These are phyloP conservation scores for Begonia masoniana DNA, from an alignment of 306 rosid genomes.

Conservation along the genomic window DNA sequence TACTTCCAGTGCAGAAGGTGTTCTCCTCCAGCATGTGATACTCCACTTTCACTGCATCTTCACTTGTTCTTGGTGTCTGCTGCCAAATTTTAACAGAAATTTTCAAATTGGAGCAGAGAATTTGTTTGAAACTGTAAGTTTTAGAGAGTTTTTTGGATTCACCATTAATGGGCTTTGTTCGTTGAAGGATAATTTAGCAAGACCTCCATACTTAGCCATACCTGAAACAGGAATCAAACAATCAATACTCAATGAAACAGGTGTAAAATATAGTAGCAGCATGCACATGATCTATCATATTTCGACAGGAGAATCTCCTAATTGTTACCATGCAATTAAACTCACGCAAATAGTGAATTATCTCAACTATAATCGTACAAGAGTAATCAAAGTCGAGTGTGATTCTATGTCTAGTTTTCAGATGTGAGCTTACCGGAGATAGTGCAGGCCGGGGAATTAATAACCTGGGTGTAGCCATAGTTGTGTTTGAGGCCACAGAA, in stretches of 20 bases:
- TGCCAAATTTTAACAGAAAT: not conserved
- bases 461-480: slow-evolving; percentile 46
- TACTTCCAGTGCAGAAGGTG: slow-evolving; percentile 45
- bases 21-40: slow-evolving; percentile 46
- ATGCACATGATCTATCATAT: not conserved
- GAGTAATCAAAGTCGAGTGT: not conserved
- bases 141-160: not conserved
- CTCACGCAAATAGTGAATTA: too few species aligned
- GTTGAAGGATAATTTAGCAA: slow-evolving; percentile 49
- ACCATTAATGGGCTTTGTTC: slow-evolving; percentile 11
- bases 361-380: too few species aligned
- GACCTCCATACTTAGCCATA: slow-evolving; percentile 36
- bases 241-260: not conserved
- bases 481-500: slow-evolving; percentile 33
- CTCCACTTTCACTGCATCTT: slow-evolving; percentile 29
- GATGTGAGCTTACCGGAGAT: slow-evolving; percentile 19
- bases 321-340: too few species aligned
- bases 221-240: slow-evolving; percentile 10
- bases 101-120: not conserved
- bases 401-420: too few species aligned
- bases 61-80: not conserved
- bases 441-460: slow-evolving; percentile 28
- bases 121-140: not conserved
- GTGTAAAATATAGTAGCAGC: too few species aligned
- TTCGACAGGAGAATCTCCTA: too few species aligned